Conservation (phyloP, 2,329 filamentous ascomycete genomes). For the Ilyonectria mors-panacis region DNA sequence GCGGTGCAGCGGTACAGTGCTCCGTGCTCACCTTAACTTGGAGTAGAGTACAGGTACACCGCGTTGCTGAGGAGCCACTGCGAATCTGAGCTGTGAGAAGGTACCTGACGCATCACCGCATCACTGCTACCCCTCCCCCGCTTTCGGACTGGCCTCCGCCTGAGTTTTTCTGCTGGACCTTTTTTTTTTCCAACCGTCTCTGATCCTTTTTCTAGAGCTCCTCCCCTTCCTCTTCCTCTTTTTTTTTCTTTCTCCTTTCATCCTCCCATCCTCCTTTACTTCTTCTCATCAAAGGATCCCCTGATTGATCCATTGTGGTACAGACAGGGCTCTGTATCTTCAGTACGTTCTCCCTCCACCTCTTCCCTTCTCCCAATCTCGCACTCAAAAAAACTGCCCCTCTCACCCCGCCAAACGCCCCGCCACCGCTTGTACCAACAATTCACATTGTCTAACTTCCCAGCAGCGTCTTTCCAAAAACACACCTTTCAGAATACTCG, state of each 20-base stretch:
- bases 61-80: neutral
- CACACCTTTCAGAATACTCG: conserved; percentile 41
- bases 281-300: conserved; percentile 46
- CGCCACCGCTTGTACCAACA: conserved; percentile 30
- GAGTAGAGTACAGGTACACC: conserved; percentile 5
- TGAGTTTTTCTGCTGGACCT: conserved; percentile 42
- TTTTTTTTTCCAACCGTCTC: conserved; percentile 36
- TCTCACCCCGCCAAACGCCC: conserved; percentile 44
- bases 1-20: conserved; percentile 10
- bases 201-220: conserved; percentile 39
- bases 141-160: conserved; percentile 51
- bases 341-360: conserved; percentile 37
- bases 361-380: conserved; percentile 11
- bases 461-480: conserved; percentile 26
- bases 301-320: conserved; percentile 48
- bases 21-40: conserved; percentile 15
- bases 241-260: conserved; percentile 39
- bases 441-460: conserved; percentile 31
- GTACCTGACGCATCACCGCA: neutral
- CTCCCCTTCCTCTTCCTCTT: conserved; percentile 39
- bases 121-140: conserved; percentile 53
- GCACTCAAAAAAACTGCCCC: conserved; percentile 33
- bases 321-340: conserved; percentile 46
- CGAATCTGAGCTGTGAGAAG: neutral
- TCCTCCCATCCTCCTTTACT: conserved; percentile 42